Evolutionary conservation across 2,329 filamentous ascomycete genomes (phyloP).

Genomic region (Akanthomyces uredinophilus): DNA sequence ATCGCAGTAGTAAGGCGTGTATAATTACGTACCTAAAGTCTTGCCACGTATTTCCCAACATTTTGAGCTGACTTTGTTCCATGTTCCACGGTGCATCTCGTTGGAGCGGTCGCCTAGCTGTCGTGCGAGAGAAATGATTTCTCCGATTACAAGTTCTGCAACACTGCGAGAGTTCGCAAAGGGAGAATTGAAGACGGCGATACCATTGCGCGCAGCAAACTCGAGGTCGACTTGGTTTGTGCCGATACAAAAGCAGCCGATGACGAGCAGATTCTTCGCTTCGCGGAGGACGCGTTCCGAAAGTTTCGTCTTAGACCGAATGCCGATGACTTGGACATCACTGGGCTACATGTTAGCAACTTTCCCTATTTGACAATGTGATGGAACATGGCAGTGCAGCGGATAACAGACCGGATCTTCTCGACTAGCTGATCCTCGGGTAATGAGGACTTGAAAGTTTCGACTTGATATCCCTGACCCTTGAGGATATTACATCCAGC

Average conservation of each 20-base stretch:
- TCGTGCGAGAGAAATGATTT: conserved; percentile 86
- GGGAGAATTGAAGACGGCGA: conserved; percentile 97
- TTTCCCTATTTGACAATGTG: background rate
- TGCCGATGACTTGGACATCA: conserved; percentile 94
- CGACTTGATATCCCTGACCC: conserved; percentile 91
- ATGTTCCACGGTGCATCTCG: conserved; percentile 89
- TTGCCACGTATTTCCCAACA: conserved; percentile 99
- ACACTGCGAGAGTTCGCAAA: conserved; percentile 98
- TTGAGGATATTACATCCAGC: conserved; percentile 79
- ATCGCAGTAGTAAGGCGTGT: background rate
- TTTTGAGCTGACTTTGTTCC: conserved; percentile 95
- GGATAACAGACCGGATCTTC: conserved; percentile 74
- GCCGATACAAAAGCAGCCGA: conserved; percentile 98
- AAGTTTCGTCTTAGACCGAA: conserved; percentile 96
- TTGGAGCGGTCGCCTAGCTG: conserved; percentile 90
- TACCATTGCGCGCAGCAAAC: conserved; percentile 76
- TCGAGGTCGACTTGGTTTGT: conserved; percentile 92
- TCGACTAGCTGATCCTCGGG: conserved; percentile 91
- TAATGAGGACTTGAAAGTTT: conserved; percentile 81
- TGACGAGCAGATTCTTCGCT: conserved; percentile 89
- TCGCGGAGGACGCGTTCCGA: conserved; percentile 77
- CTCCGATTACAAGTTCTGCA: conserved; percentile 89
- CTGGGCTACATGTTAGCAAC: conserved; percentile 38
- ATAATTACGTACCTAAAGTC: conserved; percentile 63
- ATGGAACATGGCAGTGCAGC: conserved; percentile 14